A percentile compares a stretch with the other conserved stretches of the same genome.
Conservation (phyloP, 352 stramenopile genomes). For the Pythium guiyangense region DNA sequence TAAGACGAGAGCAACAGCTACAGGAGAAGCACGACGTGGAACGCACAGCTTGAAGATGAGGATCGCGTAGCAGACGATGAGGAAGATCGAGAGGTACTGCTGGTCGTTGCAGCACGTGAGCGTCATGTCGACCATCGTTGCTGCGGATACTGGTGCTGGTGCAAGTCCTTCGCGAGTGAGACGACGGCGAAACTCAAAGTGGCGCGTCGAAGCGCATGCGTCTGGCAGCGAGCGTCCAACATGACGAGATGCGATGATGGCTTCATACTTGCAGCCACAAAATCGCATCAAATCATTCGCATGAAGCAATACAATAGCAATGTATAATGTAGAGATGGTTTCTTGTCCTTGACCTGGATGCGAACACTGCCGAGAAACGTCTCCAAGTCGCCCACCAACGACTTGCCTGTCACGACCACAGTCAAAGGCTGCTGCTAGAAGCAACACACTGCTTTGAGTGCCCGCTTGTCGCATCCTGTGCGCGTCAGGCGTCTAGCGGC, state of each 20-base stretch:
- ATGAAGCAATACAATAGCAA: background rate
- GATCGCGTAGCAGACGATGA: slow-evolving; percentile 83
- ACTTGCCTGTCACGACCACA: background rate
- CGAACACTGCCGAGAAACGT: background rate
- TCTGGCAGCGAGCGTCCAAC: too few relatives aligned
- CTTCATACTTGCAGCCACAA: background rate
- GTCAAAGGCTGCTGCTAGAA: background rate
- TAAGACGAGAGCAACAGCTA: too few relatives aligned
- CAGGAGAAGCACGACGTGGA: too few relatives aligned
- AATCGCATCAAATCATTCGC: too few relatives aligned
- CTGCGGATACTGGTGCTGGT: background rate
- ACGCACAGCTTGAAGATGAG: slow-evolving; percentile 83
- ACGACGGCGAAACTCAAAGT: background rate
- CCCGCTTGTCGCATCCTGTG: background rate
- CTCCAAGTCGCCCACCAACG: too few relatives aligned
- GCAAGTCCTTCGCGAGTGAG: background rate
- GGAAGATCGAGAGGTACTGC: slow-evolving; percentile 84
- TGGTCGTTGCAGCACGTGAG: slow-evolving; percentile 88
- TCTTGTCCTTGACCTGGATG: background rate
- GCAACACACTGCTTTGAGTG: too few relatives aligned
- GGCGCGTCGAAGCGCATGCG: background rate
- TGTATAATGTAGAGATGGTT: background rate
- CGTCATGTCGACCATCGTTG: slow-evolving; percentile 38
- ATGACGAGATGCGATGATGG: too few relatives aligned
- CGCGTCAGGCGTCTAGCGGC: slow-evolving; percentile 18